Evolutionary conservation across 2,329 filamentous ascomycete genomes (phyloP).

Genomic region (Drechslerella dactyloides): DNA sequence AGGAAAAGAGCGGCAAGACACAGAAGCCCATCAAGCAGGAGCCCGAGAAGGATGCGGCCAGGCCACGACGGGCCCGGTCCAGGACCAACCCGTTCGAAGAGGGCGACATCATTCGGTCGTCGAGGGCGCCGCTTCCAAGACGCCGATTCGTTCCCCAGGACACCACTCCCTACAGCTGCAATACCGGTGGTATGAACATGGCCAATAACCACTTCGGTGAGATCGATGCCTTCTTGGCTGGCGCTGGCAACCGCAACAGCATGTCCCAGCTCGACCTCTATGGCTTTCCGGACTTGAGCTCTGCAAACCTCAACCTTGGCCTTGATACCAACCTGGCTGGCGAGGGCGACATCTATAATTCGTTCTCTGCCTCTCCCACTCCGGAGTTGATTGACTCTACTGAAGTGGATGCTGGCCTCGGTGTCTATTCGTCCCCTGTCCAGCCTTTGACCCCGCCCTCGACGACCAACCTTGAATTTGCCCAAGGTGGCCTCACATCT

Average conservation of each 20-base stretch:
- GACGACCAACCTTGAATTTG: constrained; percentile 39
- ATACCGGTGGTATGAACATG: constrained; percentile 27
- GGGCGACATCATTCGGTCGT: constrained; percentile 40
- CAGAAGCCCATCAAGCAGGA: constrained; percentile 6
- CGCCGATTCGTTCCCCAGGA: constrained; percentile 39
- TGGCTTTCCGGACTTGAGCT: constrained; percentile 46
- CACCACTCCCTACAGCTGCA: constrained; percentile 40
- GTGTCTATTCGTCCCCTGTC: constrained; percentile 48
- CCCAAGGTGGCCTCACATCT: constrained; percentile 31
- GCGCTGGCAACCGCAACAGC: constrained; percentile 41
- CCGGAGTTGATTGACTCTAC: constrained; percentile 44
- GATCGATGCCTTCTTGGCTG: constrained; percentile 41
- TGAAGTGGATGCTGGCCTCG: constrained; percentile 38
- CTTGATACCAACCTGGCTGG: constrained; percentile 38
- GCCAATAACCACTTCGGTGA: constrained; percentile 24
- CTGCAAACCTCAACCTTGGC: constrained; percentile 30
- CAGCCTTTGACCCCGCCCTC: constrained; percentile 45
- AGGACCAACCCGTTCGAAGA: constrained; percentile 49
- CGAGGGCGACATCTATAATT: constrained; percentile 40
- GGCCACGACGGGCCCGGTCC: constrained; percentile 30
- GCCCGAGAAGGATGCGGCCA: constrained; percentile 18
- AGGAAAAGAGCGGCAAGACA: constrained; percentile 40
- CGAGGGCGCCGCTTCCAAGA: constrained; percentile 30
- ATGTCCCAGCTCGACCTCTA: constrained; percentile 47
- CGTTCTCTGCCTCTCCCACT: constrained; percentile 45